Conservation (phyloP, 2,329 filamentous ascomycete genomes). For the Aspergillus spinulosporus region DNA sequence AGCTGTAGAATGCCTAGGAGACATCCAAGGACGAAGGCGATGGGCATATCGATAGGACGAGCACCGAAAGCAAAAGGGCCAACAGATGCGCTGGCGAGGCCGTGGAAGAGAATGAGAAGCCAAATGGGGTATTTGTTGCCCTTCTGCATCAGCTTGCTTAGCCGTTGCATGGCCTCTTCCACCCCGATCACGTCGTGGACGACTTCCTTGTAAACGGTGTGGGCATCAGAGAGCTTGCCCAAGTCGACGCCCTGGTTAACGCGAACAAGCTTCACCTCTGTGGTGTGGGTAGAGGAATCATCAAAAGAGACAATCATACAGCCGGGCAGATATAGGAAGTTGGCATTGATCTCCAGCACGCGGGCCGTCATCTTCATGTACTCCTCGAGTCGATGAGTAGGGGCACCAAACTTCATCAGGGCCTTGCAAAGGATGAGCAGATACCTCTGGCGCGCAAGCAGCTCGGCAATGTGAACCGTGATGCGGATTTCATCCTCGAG, state of each 20-base stretch:
- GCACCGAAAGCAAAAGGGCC: conserved; percentile 81
- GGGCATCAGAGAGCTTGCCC: conserved; percentile 48
- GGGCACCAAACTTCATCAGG: conserved; percentile 88
- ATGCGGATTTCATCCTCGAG: conserved; percentile 58
- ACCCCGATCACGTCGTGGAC: conserved; percentile 52
- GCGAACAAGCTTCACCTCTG: conserved; percentile 50
- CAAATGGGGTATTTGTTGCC: conserved; percentile 58
- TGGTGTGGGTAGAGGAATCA: conserved; percentile 49
- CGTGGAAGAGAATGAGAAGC: conserved; percentile 67
- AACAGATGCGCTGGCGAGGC: conserved; percentile 71
- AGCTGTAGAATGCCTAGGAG: conserved; percentile 75
- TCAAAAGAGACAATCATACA: conserved; percentile 96
- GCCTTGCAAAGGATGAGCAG: conserved; percentile 82
- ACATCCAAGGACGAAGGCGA: conserved; percentile 74
- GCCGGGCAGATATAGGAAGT: conserved; percentile 88
- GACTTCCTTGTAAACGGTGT: conserved; percentile 52
- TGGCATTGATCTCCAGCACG: conserved; percentile 83
- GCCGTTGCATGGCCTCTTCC: conserved; percentile 46
- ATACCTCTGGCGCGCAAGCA: conserved; percentile 78
- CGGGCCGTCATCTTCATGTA: conserved; percentile 89
- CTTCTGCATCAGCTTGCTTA: conserved; percentile 58
- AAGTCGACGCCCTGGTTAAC: conserved; percentile 48
- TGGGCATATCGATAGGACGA: conserved; percentile 74
- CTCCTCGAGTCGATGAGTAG: conserved; percentile 86
- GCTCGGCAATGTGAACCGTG: conserved; percentile 65